phyloP scores from a whole-genome alignment of 2,329 filamentous ascomycete genomes.

The Pseudogymnoascus destructans region DNA sequence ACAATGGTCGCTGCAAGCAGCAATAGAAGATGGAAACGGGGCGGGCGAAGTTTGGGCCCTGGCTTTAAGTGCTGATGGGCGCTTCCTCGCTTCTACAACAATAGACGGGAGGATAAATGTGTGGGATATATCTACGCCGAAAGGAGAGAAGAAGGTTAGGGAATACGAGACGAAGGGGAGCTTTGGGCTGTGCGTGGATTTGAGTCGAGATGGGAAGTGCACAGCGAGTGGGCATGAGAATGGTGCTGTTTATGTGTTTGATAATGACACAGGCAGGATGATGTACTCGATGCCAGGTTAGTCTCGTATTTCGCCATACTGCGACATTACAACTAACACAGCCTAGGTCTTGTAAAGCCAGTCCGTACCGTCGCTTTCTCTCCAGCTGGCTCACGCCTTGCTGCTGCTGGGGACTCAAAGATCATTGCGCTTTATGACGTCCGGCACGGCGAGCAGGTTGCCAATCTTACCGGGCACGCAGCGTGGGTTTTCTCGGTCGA shows the following conservation, averaged over 20 bases:
- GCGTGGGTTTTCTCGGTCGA: conserved; percentile 86
- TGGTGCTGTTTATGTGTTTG: conserved; percentile 86
- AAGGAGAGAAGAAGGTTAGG: conserved; percentile 48
- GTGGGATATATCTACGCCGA: conserved; percentile 46
- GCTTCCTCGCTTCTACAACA: conserved; percentile 74
- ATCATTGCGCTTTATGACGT: conserved; percentile 90
- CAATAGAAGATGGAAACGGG: conserved; percentile 40
- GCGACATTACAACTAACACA: neutral
- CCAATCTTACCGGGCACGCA: conserved; percentile 64
- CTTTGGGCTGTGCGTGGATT: conserved; percentile 78
- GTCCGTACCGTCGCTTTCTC: conserved; percentile 81
- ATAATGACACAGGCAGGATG: conserved; percentile 76
- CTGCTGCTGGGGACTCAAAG: conserved; percentile 77
- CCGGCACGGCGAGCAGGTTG: conserved; percentile 80
- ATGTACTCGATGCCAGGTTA: conserved; percentile 71
- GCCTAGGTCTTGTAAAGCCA: conserved; percentile 65
- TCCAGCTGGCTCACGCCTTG: conserved; percentile 69
- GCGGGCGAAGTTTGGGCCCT: conserved; percentile 76
- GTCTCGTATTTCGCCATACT: conserved; percentile 17
- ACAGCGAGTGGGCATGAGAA: conserved; percentile 90
- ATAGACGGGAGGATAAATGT: conserved; percentile 82
- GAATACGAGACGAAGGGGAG: conserved; percentile 88
- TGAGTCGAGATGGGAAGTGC: conserved; percentile 66
- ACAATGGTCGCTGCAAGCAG: conserved; percentile 38
- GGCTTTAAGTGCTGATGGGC: conserved; percentile 70